phyloP scores from a whole-genome alignment of 2,329 filamentous ascomycete species.

The Penicillium sp. region DNA sequence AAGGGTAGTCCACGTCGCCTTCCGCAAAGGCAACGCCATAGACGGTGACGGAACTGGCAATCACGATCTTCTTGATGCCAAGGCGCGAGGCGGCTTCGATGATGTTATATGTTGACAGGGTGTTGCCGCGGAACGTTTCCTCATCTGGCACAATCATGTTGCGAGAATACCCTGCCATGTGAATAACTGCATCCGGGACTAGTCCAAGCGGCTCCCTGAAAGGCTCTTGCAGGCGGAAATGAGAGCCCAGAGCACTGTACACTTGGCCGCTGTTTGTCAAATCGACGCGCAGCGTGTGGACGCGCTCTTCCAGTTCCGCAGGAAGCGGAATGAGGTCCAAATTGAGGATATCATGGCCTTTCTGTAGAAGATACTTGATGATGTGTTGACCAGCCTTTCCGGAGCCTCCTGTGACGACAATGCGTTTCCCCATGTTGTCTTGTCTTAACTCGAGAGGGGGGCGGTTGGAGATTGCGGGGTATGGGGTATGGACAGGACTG shows the following conservation, averaged over 20 bases:
- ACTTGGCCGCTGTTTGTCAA: constrained; percentile 59
- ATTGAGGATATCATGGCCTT: constrained; percentile 57
- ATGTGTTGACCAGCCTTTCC: constrained; percentile 59
- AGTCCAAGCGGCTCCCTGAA: constrained; percentile 40
- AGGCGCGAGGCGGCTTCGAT: constrained; percentile 65
- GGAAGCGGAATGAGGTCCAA: constrained; percentile 54
- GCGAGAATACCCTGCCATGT: constrained; percentile 61
- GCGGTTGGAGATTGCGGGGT: background rate
- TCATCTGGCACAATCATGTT: constrained; percentile 65
- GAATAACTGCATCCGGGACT: constrained; percentile 62
- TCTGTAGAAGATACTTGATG: constrained; percentile 54
- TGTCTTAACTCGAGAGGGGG: background rate
- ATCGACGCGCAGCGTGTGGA: constrained; percentile 59
- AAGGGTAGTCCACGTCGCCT: constrained; percentile 58
- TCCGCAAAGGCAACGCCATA: constrained; percentile 66
- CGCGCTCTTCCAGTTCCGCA: constrained; percentile 37
- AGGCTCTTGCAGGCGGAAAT: constrained; percentile 54
- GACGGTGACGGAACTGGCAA: constrained; percentile 61
- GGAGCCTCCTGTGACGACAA: constrained; percentile 58
- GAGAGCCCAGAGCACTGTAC: constrained; percentile 58
- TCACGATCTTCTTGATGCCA: constrained; percentile 63
- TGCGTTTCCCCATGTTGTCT: constrained; percentile 38
- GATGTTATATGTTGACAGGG: constrained; percentile 61
- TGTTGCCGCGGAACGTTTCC: constrained; percentile 60
- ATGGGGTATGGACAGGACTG: background rate